phyloP scores from a whole-genome alignment of 2,329 filamentous ascomycete species.

The Clonostachys sp. region DNA sequence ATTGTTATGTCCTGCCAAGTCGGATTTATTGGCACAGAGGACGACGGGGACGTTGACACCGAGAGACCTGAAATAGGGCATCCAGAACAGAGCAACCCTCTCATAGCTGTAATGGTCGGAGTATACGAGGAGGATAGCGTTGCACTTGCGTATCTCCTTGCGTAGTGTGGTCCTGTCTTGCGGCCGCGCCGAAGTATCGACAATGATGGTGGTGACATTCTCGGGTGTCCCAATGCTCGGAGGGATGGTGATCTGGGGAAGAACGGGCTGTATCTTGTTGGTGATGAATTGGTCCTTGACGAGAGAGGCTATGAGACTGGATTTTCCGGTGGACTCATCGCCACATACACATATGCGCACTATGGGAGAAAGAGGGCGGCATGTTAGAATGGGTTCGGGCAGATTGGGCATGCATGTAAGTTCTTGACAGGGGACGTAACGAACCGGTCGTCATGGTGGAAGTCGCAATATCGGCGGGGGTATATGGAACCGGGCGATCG shows the following conservation, averaged over 20 bases:
- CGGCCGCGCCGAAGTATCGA: conserved; percentile 93
- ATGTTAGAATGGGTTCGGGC: background rate
- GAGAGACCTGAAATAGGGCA: conserved; percentile 94
- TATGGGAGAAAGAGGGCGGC: conserved; percentile 5
- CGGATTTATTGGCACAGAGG: conserved; percentile 96
- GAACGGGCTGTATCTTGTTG: conserved; percentile 89
- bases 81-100: conserved; percentile 93
- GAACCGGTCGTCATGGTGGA: conserved; percentile 4
- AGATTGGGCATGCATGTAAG: background rate
- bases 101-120: conserved; percentile 99
- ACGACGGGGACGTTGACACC: conserved; percentile 99
- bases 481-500: too few species aligned
- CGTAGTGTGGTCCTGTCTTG: conserved; percentile 87
- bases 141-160: conserved; percentile 93
- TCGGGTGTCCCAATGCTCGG: conserved; percentile 90
- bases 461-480: background rate
- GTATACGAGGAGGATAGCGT: conserved; percentile 95
- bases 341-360: conserved; percentile 96
- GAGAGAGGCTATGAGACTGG: conserved; percentile 86
- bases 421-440: background rate
- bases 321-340: conserved; percentile 93
- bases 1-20: conserved; percentile 69
- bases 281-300: conserved; percentile 97
- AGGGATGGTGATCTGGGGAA: conserved; percentile 92
- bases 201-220: conserved; percentile 94